These are phyloP conservation scores for Ceratocystis cacaofunesta DNA, from an alignment of 2,329 filamentous ascomycete species.

Conservation along the genomic window DNA sequence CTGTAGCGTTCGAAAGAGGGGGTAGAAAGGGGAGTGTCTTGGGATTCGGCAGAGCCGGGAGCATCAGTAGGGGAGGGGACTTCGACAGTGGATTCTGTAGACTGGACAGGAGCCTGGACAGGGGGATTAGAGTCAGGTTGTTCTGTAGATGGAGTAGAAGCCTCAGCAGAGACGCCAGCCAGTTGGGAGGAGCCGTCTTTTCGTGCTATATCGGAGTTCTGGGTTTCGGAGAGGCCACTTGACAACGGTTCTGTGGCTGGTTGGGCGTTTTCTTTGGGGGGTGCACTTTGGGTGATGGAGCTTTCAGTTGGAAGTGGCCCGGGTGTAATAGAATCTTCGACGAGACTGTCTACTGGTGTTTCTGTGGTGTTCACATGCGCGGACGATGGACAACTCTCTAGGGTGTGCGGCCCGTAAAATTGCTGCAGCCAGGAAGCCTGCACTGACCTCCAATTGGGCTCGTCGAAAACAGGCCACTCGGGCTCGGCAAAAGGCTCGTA, in stretches of 20 bases:
- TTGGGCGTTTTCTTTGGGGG: background rate
- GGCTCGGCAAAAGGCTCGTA: conserved; percentile 14
- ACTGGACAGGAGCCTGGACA: background rate
- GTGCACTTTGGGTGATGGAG: background rate
- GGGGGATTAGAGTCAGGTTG: too few species aligned
- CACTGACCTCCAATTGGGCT: conserved; percentile 15
- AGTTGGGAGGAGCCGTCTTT: too few species aligned
- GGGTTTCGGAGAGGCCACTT: background rate
- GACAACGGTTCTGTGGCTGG: background rate
- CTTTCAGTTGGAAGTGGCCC: background rate
- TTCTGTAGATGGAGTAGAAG: background rate
- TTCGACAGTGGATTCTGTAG: background rate
- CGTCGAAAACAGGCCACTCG: conserved; percentile 14
- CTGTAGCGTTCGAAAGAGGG: conserved; percentile 12
- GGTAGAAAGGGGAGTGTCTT: background rate
- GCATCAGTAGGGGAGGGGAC: background rate
- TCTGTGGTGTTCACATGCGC: background rate
- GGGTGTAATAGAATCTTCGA: background rate
- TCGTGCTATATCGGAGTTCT: background rate
- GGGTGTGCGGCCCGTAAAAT: conserved; percentile 12
- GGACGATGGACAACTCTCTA: background rate
- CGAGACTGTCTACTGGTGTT: background rate
- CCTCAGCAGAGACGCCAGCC: background rate
- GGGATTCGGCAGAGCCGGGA: background rate
- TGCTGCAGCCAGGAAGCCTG: conserved; percentile 16